Evolutionary conservation across 1,284 basidiomycete genomes (phyloP).

Genomic region (Apiotrichum sp.): DNA sequence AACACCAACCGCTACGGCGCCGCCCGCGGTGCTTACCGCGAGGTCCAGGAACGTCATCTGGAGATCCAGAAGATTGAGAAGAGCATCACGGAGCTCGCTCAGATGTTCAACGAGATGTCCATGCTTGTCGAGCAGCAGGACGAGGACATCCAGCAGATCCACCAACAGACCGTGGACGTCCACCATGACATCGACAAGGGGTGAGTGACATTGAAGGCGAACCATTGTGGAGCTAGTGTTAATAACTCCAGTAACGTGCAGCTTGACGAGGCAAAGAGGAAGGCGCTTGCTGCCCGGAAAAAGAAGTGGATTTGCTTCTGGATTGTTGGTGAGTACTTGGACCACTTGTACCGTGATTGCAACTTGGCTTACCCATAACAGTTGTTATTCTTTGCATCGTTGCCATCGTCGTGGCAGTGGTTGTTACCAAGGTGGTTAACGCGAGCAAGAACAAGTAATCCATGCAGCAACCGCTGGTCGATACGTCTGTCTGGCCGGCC

Average conservation of each 20-base stretch:
- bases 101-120: constrained; percentile 85
- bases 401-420: no score
- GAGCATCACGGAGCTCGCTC: constrained; percentile 79
- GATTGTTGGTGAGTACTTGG: constrained; percentile 45
- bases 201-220: constrained; percentile 48
- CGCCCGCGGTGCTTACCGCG: constrained; percentile 73
- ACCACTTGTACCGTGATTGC: background rate
- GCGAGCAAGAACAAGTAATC: background rate
- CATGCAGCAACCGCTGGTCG: no score
- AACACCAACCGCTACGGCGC: constrained; percentile 77
- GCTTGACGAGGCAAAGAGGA: constrained; percentile 66
- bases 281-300: constrained; percentile 67
- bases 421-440: background rate
- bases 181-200: constrained; percentile 63
- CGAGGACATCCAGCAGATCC: constrained; percentile 61
- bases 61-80: constrained; percentile 82
- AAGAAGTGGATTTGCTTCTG: constrained; percentile 76
- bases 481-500: no score
- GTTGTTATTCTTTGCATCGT: constrained; percentile 1
- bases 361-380: background rate
- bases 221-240: no score
- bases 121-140: constrained; percentile 73
- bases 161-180: constrained; percentile 58
- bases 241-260: constrained; percentile 53
- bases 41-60: constrained; percentile 85